These are phyloP conservation scores for Martensiomyces pterosporus DNA, from an alignment of 192 early-diverging fungal genomes.

Conservation along the genomic window DNA sequence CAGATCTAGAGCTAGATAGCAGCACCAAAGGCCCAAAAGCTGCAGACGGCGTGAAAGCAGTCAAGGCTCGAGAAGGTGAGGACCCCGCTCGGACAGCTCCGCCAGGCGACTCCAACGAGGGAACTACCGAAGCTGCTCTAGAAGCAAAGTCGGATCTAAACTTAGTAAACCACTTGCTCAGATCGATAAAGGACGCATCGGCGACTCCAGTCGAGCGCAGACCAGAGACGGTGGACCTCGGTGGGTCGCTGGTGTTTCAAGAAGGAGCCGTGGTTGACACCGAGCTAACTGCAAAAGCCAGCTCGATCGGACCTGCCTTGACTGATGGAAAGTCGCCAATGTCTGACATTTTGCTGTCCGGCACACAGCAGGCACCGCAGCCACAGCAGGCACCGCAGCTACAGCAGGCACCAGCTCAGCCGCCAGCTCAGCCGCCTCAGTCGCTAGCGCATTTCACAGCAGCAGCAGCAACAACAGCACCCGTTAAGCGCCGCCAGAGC, in stretches of 20 bases:
- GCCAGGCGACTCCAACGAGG: too few species aligned
- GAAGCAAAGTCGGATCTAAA: slow-evolving; percentile 12
- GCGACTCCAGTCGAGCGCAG: slow-evolving; percentile 2
- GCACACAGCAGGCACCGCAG: neutral
- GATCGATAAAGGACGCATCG: slow-evolving; percentile 37
- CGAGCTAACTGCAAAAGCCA: too few species aligned
- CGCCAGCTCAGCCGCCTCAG: too few species aligned
- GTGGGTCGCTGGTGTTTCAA: neutral
- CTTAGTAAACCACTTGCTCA: slow-evolving; percentile 30
- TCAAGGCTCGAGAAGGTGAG: too few species aligned
- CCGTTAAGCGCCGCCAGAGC: slow-evolving; percentile 7
- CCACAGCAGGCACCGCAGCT: too few species aligned
- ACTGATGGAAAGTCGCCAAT: too few species aligned
- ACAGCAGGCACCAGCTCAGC: too few species aligned
- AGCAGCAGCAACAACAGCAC: slow-evolving; percentile 2
- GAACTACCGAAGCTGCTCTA: neutral
- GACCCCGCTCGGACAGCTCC: too few species aligned
- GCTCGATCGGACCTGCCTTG: too few species aligned
- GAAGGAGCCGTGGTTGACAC: neutral
- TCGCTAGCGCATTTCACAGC: too few species aligned
- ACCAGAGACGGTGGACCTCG: neutral
- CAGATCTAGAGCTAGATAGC: slow-evolving; percentile 32
- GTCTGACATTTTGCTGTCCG: too few species aligned
- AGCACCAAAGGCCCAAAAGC: slow-evolving; percentile 2
- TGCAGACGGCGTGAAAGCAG: neutral